A percentile compares a stretch with the other conserved stretches of the same genome.
These are phyloP conservation scores for Heliamphora pulchella DNA, from an alignment of 179 eudicot genomes.

Conservation along the genomic window DNA sequence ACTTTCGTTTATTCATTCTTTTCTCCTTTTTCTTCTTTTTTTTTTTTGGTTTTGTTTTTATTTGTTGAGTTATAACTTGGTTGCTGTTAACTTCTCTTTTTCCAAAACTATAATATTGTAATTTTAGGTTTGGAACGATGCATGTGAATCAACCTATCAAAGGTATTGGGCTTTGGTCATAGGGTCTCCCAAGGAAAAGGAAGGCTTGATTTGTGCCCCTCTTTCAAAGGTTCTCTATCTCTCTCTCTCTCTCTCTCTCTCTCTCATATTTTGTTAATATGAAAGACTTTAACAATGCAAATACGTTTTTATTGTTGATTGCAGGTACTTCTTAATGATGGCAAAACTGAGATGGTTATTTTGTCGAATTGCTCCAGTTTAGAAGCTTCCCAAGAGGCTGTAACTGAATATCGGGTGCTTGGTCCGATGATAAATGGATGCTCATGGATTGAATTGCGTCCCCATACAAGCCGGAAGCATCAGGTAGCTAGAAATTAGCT, in stretches of 20 bases:
- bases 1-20: neutral
- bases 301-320: conserved; percentile 10
- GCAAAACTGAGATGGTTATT: conserved; percentile 82
- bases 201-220: conserved; percentile 80
- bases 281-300: conserved; percentile 8
- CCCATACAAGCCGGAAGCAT: conserved; percentile 77
- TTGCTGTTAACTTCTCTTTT: neutral
- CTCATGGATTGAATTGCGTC: conserved; percentile 84
- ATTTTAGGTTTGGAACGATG: conserved; percentile 64
- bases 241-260: conserved; percentile 11
- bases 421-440: conserved; percentile 98
- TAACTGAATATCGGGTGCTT: conserved; percentile 85
- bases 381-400: conserved; percentile 79
- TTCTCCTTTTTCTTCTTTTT: neutral
- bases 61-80: neutral
- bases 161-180: conserved; percentile 91
- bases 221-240: conserved; percentile 53
- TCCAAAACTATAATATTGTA: neutral
- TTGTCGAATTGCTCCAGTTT: conserved; percentile 60
- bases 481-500: conserved; percentile 44
- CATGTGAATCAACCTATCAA: conserved; percentile 64
- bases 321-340: conserved; percentile 83
- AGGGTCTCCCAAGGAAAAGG: conserved; percentile 77
- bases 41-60: neutral
- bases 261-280: neutral